Evolutionary conservation across 345 rosid genomes (phyloP).

Genomic region (Firmiana major): DNA sequence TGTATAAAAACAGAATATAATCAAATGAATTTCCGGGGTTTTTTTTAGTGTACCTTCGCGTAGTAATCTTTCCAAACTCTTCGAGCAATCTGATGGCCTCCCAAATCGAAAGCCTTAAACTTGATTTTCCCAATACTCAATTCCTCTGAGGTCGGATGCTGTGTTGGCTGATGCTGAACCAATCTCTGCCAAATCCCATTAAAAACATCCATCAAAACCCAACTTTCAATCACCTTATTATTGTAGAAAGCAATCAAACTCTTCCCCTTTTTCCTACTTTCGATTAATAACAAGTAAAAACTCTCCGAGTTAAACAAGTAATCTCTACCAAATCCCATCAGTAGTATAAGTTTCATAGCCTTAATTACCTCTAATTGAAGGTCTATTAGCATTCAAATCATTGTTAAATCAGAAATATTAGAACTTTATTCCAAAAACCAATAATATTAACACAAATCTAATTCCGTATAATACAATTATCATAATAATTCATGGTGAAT

Average conservation of each 20-base stretch:
- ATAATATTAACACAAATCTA: background rate
- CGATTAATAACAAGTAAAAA: too few species aligned
- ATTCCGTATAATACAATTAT: background rate
- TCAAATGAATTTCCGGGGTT: too few species aligned
- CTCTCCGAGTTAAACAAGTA: too few species aligned
- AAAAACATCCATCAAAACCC: background rate
- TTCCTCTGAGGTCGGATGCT: slow-evolving; percentile 80
- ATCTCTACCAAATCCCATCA: slow-evolving; percentile 8
- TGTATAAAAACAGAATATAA: background rate
- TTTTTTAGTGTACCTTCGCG: slow-evolving; percentile 50
- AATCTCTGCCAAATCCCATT: slow-evolving; percentile 46
- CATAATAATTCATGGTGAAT: background rate
- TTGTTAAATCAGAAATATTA: background rate
- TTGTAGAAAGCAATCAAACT: background rate
- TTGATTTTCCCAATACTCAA: slow-evolving; percentile 78
- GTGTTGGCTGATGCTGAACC: slow-evolving; percentile 84
- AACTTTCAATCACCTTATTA: background rate
- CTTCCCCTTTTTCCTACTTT: too few species aligned
- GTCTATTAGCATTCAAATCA: background rate
- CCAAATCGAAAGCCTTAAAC: slow-evolving; percentile 84
- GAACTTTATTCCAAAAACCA: background rate
- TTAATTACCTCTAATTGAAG: background rate
- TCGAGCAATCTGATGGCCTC: slow-evolving; percentile 86
- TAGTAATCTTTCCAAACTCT: slow-evolving; percentile 88
- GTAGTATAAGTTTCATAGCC: background rate